Percentiles rank a stretch among this genome's conserved stretches.
These are phyloP conservation scores for Pleurotus eryngii DNA, from an alignment of 768 basidiomycete genomes.

Conservation along the genomic window DNA sequence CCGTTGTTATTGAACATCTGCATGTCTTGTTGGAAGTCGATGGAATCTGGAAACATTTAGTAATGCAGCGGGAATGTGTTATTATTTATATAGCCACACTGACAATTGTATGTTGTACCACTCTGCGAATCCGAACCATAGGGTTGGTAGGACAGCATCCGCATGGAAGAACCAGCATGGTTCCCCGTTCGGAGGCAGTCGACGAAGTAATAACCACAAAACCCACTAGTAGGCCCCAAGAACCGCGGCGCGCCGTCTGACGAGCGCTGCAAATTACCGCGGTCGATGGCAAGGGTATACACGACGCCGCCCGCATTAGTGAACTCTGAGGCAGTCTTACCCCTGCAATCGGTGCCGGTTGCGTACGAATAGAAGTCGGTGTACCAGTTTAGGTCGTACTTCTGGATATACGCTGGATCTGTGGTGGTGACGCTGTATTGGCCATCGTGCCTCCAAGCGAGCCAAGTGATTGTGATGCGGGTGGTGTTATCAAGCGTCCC, in stretches of 20 bases:
- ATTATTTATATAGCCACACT: background rate
- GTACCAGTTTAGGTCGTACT: background rate
- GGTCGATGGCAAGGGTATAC: too few species aligned
- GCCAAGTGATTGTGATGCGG: background rate
- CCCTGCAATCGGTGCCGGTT: background rate
- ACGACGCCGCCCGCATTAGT: background rate
- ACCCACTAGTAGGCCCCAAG: too few species aligned
- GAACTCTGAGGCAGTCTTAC: background rate
- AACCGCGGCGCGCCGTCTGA: too few species aligned
- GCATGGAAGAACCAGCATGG: background rate
- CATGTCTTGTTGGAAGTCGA: background rate
- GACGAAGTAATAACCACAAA: too few species aligned
- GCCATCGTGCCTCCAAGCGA: background rate
- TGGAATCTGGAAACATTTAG: background rate
- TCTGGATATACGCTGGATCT: background rate
- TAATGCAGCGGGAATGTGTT: too few species aligned
- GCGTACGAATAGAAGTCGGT: background rate
- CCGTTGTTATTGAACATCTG: conserved; percentile 5
- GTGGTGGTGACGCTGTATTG: background rate
- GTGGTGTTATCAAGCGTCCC: background rate
- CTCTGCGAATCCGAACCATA: background rate
- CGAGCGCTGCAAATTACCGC: too few species aligned
- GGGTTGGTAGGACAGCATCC: background rate
- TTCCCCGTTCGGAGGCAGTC: too few species aligned
- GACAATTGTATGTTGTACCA: background rate